Evolutionary conservation across 2,329 filamentous ascomycete genomes (phyloP), one percentile per base, ranked within the genome.

Genomic region (Domatiomyces globalis): DNA sequence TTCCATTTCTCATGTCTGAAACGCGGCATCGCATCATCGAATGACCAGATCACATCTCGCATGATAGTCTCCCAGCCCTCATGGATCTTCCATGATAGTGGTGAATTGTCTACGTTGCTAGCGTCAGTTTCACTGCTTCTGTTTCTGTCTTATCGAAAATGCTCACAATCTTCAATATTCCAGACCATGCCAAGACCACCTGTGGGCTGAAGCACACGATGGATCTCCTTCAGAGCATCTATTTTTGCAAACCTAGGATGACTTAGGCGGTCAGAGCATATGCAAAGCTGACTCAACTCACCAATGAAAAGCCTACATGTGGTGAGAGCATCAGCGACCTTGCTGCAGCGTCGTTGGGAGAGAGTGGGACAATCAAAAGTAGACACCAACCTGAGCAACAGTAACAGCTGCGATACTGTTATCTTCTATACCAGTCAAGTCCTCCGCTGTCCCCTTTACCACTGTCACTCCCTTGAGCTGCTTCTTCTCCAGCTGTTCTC

Each of bases 151-250:
- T 33, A 10, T 39, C 12, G 9, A 10, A 39, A 15, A 39, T 39
- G 12, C 74, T 61, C 66, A 82, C 81, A 85, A 57, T 84, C 80
- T 63, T 86, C 83, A 53, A 82, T 71, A 59, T 86, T 87, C 84
- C 84, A 87, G 49, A 87, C 80, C 63, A 85, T 65, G 12, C 79
- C 83, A 25, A 87, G 70, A 25, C 72, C 71, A 5, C 76, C 76
- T 5, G 74, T 74, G 0, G 79, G 79, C 60, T 75, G 76, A 46
- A 87, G 66, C 0, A 84, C 74, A 46, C 83, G 76, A 58, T 79
- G 74, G n/a, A 87, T 82, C 59, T 86, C 82, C 45, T 70, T 66
- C 25, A 88, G 67, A 0, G 82, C 71, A 36, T 77, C 73, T 43
- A 74, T 67, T 49, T 75, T 84, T 42, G 83, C 79, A 66, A 87